Percentiles rank a stretch among this genome's conserved stretches.
Evolutionary conservation across 129 eudicot genomes (phyloP).

Genomic region (carrot (Daucus carota)): DNA sequence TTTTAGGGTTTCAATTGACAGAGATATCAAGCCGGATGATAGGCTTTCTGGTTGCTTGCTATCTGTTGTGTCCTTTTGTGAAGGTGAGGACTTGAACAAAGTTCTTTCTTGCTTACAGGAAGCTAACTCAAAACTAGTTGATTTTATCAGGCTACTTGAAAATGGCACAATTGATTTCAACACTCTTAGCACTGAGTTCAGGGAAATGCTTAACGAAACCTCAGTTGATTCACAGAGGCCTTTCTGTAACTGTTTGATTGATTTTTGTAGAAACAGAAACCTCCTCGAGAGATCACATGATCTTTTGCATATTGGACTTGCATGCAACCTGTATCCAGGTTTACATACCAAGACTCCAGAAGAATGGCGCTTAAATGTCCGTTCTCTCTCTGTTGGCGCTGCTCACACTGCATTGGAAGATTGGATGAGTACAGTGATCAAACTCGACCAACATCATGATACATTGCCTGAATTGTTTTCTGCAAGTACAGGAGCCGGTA

Average conservation of each 20-base stretch:
- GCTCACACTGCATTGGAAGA: conserved; percentile 60
- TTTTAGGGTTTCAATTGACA: conserved; percentile 28
- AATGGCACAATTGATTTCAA: conserved; percentile 19
- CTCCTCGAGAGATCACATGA: conserved; percentile 47
- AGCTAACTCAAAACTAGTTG: conserved; percentile 39
- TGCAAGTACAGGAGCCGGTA: conserved; percentile 51
- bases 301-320: conserved; percentile 37
- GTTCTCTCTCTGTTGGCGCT: conserved; percentile 56
- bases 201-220: conserved; percentile 22
- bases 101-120: conserved; percentile 33
- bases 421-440: conserved; percentile 43
- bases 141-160: conserved; percentile 26
- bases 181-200: conserved; percentile 35
- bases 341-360: conserved; percentile 45
- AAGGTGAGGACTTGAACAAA: conserved; percentile 33
- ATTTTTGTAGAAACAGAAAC: conserved; percentile 42
- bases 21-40: conserved; percentile 48
- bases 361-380: conserved; percentile 56
- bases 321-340: conserved; percentile 43
- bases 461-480: conserved; percentile 34
- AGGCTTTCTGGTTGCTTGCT: conserved; percentile 49
- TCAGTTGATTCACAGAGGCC: conserved; percentile 41
- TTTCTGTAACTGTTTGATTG: conserved; percentile 53
- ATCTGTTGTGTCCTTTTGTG: conserved; percentile 38
- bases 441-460: conserved; percentile 29